Base-by-base conservation (phyloP, 169 alveolate species). In the Cryptosporidium ubiquitum region DNA sequence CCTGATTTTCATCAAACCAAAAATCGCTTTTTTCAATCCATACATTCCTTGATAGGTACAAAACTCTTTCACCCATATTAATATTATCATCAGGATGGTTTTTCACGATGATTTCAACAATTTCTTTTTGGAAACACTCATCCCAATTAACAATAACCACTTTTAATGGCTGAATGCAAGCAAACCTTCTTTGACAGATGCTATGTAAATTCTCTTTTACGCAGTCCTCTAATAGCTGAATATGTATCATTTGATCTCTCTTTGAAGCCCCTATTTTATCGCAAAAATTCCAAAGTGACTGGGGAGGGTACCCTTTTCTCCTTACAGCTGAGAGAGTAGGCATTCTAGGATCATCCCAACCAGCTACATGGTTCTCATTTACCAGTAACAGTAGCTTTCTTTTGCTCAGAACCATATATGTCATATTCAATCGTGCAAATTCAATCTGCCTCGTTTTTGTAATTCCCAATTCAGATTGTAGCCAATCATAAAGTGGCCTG, bases 291-390 rank as follows among this genome's bases (percentile, higher is more conserved):
- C 85, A 96, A 93, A 95, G 95, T 91, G 91, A 96, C 92, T 93
- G 98, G 89, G 94, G 98, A 91, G 91, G 98, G 85, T 97, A 97
- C 1, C 99, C 99, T 84, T 99, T 95, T 49, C 99, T 93, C 58
- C 98, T 95, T 69, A 98, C 92, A 33, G 99, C 99, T 26, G 98
- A 94, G 16, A 99, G 93, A n/a, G 99, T 98, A 14, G 98, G 98
- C 96, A 98, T 94, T 68, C 99, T 93, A 10, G 99, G 99, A 91
- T 98, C 99, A 85, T 98, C 99, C 99, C 99, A 99, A 23, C 99
- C 99, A 6, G 93, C 91, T 26, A 98, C 99, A 37, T 92, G 51
- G 51, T 95, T 95, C 37, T 94, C 96, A 49, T 95, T 94, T 3
- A 99, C 99, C 60, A 99, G 86, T 35, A 96, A 94, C 23, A 96